These are phyloP conservation scores for Eimeria falciformis DNA, from an alignment of 169 alveolate genomes.

Conservation along the genomic window DNA sequence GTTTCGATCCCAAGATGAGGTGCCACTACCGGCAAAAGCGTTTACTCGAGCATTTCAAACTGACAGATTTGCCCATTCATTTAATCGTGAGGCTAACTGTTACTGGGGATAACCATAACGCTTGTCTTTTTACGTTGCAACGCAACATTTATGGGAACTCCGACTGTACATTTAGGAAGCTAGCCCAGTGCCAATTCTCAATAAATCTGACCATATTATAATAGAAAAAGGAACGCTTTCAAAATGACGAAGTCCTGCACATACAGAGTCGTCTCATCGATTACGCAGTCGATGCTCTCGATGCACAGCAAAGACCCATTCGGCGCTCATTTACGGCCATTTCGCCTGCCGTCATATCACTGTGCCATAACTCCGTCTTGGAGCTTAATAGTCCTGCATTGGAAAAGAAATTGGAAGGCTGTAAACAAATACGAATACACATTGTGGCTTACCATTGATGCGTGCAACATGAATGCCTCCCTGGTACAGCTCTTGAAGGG, in stretches of 20 bases:
- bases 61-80: no score
- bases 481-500: constrained; percentile 78
- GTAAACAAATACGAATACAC: neutral
- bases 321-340: constrained; percentile 63
- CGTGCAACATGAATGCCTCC: constrained; percentile 77
- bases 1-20: constrained; percentile 27
- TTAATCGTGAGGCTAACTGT: no score
- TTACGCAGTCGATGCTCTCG: constrained; percentile 51
- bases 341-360: constrained; percentile 72
- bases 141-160: no score
- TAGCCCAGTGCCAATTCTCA: no score
- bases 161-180: no score
- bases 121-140: no score
- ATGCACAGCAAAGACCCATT: constrained; percentile 74
- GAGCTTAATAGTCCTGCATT: constrained; percentile 54
- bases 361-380: constrained; percentile 75
- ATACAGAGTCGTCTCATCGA: neutral
- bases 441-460: constrained; percentile 62
- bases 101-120: no score
- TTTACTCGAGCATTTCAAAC: no score
- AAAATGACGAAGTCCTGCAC: neutral
- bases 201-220: no score
- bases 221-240: no score
- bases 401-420: neutral
- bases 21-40: neutral